phyloP scores from a whole-genome alignment of 2,329 filamentous ascomycete species.

The Microcyclospora pomicola region DNA sequence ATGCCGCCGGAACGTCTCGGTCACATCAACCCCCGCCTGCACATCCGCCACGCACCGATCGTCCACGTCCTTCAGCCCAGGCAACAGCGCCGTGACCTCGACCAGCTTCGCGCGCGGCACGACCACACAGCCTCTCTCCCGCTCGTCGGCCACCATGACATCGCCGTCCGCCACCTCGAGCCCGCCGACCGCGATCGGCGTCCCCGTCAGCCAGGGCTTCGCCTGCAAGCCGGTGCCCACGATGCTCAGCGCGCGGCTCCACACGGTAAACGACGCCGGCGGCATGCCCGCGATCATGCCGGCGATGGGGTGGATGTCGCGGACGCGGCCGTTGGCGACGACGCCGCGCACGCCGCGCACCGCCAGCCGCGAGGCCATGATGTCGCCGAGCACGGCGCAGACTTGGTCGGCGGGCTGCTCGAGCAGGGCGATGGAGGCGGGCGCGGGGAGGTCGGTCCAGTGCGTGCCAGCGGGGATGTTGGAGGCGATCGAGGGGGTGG shows the following conservation, averaged over 20 bases:
- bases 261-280: conserved; percentile 30
- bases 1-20: conserved; percentile 52
- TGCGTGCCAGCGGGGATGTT: conserved; percentile 46
- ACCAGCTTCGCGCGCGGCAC: conserved; percentile 49
- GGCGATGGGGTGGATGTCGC: conserved; percentile 40
- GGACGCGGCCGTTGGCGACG: conserved; percentile 53
- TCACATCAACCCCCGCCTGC: conserved; percentile 45
- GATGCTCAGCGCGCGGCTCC: conserved; percentile 43
- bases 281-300: conserved; percentile 32
- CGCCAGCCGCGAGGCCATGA: conserved; percentile 59
- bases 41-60: conserved; percentile 43
- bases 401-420: conserved; percentile 50
- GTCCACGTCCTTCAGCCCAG: conserved; percentile 30
- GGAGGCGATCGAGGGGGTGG: conserved; percentile 26
- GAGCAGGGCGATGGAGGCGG: conserved; percentile 50
- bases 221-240: conserved; percentile 45
- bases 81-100: conserved; percentile 47
- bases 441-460: conserved; percentile 52
- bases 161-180: conserved; percentile 40
- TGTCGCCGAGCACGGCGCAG: conserved; percentile 62
- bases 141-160: conserved; percentile 54
- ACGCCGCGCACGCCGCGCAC: conserved; percentile 45
- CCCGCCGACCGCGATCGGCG: conserved; percentile 26
- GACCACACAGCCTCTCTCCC: conserved; percentile 52
- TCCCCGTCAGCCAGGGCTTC: conserved; percentile 40